phyloP scores from a whole-genome alignment of 2,329 filamentous ascomycete genomes.

The Colletotrichum sp. region DNA sequence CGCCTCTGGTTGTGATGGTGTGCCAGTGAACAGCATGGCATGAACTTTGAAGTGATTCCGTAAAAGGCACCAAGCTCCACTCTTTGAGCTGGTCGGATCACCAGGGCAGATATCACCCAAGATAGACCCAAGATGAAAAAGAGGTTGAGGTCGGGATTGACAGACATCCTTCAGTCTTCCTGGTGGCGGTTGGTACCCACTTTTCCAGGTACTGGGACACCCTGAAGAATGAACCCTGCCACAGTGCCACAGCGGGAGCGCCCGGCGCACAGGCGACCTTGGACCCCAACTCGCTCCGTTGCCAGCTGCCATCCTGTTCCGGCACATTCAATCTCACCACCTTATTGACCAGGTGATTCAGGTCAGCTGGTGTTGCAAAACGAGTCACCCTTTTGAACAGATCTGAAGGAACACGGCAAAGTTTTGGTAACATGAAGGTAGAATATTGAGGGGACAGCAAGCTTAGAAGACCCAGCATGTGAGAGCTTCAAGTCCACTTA shows the following conservation, averaged over 20 bases:
- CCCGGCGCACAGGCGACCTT: neutral
- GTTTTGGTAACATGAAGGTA: neutral
- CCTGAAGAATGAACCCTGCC: conserved; percentile 16
- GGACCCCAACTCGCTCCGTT: neutral
- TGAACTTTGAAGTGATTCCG: neutral
- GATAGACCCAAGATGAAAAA: neutral
- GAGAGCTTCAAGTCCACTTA: neutral
- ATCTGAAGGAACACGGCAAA: neutral
- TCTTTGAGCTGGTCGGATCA: neutral
- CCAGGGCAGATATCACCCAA: neutral
- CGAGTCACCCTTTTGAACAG: neutral
- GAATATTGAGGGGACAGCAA: neutral
- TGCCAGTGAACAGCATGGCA: neutral
- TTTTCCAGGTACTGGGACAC: neutral
- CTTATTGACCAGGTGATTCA: neutral
- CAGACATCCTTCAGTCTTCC: neutral
- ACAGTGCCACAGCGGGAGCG: neutral
- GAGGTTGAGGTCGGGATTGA: neutral
- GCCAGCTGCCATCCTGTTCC: neutral
- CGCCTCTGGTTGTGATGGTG: neutral
- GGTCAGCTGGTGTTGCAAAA: neutral
- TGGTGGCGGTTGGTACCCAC: neutral
- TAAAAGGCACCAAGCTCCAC: neutral
- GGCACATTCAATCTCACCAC: neutral
- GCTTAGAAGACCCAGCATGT: neutral